A percentile compares a stretch with the other conserved stretches of the same genome.
Evolutionary conservation across 345 rosid species (phyloP).

Genomic region (Eucalyptus camaldulensis): DNA sequence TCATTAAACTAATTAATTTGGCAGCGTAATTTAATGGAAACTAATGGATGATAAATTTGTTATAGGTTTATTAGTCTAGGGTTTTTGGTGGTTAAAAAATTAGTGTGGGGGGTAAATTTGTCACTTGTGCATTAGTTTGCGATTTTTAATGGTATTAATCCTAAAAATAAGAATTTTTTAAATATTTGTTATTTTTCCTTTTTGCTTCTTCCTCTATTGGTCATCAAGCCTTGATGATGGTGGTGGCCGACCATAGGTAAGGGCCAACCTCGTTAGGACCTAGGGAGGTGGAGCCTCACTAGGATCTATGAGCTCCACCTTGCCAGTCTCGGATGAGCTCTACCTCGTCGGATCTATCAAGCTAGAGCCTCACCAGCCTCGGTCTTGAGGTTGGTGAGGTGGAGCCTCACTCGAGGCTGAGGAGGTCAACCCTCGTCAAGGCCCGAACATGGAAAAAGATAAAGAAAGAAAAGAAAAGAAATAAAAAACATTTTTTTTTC

Average conservation of each 20-base stretch:
- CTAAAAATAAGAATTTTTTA: too few relatives aligned
- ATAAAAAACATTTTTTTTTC: too few relatives aligned
- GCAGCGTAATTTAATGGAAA: rapidly evolving
- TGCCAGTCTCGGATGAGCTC: too few relatives aligned
- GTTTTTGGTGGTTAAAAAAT: too few relatives aligned
- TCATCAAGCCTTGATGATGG: background rate
- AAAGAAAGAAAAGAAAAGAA: too few relatives aligned
- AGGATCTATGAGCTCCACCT: background rate
- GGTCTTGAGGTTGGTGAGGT: too few relatives aligned
- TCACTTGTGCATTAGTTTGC: too few relatives aligned
- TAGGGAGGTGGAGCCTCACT: background rate
- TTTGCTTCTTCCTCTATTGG: background rate
- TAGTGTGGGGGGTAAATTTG: too few relatives aligned
- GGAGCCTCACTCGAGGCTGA: rapidly evolving
- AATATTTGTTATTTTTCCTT: background rate
- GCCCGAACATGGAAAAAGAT: background rate
- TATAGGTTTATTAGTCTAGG: rapidly evolving
- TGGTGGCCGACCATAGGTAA: rapidly evolving
- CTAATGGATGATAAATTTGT: too few relatives aligned
- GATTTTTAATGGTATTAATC: too few relatives aligned
- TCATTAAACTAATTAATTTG: background rate
- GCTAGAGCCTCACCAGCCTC: background rate
- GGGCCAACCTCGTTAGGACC: background rate
- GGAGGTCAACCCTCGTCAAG: background rate
- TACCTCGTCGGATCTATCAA: too few relatives aligned